Percentiles rank a stretch among this genome's conserved stretches.
Evolutionary conservation across 1,284 basidiomycete genomes (phyloP).

Genomic region (Cryptococcus depauperatus): DNA sequence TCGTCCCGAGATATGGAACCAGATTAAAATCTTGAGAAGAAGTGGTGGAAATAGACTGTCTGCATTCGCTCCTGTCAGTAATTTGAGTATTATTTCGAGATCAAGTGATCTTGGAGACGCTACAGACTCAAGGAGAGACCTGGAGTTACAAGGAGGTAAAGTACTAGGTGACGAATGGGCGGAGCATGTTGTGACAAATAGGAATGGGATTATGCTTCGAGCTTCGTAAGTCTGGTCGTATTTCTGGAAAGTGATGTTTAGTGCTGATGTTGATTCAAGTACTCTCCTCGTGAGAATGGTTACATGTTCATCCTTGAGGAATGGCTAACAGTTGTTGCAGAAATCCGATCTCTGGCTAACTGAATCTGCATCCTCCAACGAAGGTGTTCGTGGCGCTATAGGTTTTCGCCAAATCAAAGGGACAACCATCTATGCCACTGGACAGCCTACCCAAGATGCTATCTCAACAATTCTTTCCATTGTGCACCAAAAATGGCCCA

Average conservation of each 20-base stretch:
- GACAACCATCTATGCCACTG: slow-evolving; percentile 73
- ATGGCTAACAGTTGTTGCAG: slow-evolving; percentile 12
- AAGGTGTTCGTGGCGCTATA: slow-evolving; percentile 78
- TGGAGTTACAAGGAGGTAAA: slow-evolving; percentile 71
- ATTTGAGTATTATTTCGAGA: slow-evolving; percentile 54
- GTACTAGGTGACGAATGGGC: slow-evolving; percentile 90
- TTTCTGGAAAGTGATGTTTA: not conserved
- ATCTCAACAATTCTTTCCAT: slow-evolving; percentile 71
- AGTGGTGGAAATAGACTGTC: slow-evolving; percentile 70
- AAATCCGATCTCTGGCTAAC: slow-evolving; percentile 87
- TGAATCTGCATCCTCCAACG: slow-evolving; percentile 55
- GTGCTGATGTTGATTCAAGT: not conserved
- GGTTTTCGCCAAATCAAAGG: slow-evolving; percentile 84
- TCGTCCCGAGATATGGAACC: slow-evolving; percentile 88
- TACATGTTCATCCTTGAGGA: not conserved
- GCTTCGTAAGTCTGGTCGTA: slow-evolving; percentile 55
- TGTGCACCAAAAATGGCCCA: slow-evolving; percentile 58
- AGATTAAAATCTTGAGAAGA: slow-evolving; percentile 71
- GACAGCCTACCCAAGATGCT: slow-evolving; percentile 87
- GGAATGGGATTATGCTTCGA: slow-evolving; percentile 85
- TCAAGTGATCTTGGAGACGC: slow-evolving; percentile 33
- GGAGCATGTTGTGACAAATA: slow-evolving; percentile 84
- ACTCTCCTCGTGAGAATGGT: not conserved
- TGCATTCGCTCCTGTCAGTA: slow-evolving; percentile 79
- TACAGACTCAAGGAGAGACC: slow-evolving; percentile 45